Evolutionary conservation across 176 grass and related monocot species (phyloP).

Genomic region (Hordeum vulgare): MorexV3_pseudomolecules_assembly NC_058522.1:577598649-577599148

Average conservation of each 20-base stretch:
- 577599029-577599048: slow-evolving; percentile 68
- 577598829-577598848: background rate
- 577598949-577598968: slow-evolving; percentile 78
- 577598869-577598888: background rate
- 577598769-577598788: no score
- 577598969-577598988: slow-evolving; percentile 85
- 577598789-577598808: background rate
- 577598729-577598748: background rate
- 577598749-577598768: background rate
- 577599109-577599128: background rate
- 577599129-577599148: background rate
- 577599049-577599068: background rate
- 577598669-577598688: slow-evolving; percentile 1
- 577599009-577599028: slow-evolving; percentile 84
- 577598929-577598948: background rate
- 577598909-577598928: background rate
- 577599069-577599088: background rate
- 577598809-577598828: background rate
- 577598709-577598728: background rate
- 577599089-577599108: background rate
- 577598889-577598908: background rate
- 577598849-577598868: background rate
- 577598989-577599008: slow-evolving; percentile 76
- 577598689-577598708: background rate
- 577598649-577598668: slow-evolving; percentile 62